phyloP scores from a whole-genome alignment of 2,329 filamentous ascomycete species.

The Diaporthe sp. region DNA sequence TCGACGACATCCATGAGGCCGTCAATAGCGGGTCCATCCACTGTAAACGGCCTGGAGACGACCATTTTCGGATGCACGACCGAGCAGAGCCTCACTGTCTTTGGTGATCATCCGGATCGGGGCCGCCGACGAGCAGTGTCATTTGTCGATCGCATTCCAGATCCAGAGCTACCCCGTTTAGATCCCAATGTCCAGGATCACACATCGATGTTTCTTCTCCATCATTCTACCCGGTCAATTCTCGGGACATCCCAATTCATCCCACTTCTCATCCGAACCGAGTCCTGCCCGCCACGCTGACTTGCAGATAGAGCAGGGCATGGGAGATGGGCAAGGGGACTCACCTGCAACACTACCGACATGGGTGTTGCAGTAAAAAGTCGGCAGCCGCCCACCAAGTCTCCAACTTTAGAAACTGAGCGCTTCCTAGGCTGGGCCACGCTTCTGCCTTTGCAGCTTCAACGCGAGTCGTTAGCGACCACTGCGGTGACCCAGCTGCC shows the following conservation, averaged over 20 bases:
- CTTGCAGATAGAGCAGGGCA: background rate
- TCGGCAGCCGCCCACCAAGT: background rate
- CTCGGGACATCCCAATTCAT: background rate
- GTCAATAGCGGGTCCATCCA: constrained; percentile 5
- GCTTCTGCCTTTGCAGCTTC: background rate
- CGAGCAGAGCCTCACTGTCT: constrained; percentile 25
- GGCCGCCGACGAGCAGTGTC: constrained; percentile 5
- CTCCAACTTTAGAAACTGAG: background rate
- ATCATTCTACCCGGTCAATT: background rate
- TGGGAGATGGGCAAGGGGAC: constrained; percentile 19
- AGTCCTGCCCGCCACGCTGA: background rate
- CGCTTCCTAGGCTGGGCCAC: background rate
- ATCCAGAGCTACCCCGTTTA: constrained; percentile 2
- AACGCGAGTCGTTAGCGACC: background rate
- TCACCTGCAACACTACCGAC: constrained; percentile 12
- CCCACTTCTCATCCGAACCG: background rate
- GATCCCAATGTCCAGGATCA: constrained; percentile 4
- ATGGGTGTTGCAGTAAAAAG: background rate
- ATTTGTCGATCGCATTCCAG: background rate
- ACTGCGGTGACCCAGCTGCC: background rate
- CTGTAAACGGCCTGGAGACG: constrained; percentile 1
- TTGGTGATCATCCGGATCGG: constrained; percentile 4
- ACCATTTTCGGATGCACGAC: constrained; percentile 14
- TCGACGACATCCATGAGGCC: constrained; percentile 21
- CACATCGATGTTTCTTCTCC: background rate